Conservation (phyloP, 441 rosid species). For the Populus tomentosa region DNA sequence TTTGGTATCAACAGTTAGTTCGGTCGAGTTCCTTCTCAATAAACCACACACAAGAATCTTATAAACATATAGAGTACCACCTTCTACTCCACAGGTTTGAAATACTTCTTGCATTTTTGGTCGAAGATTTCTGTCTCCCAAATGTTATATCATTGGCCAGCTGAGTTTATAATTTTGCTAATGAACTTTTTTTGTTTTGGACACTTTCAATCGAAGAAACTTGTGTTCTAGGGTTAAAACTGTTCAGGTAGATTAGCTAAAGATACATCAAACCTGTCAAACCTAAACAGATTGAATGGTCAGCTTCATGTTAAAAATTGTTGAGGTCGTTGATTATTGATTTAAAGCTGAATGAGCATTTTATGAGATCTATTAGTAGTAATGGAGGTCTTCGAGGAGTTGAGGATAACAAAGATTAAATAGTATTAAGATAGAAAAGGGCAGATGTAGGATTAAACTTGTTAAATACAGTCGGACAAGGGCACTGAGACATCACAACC, state of each 20-base stretch:
- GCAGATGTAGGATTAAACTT: not conserved
- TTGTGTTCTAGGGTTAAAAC: not conserved
- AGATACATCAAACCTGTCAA: not conserved
- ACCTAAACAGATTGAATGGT: not conserved
- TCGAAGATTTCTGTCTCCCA: not conserved
- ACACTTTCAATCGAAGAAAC: not conserved
- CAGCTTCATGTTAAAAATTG: not conserved
- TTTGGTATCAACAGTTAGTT: not conserved
- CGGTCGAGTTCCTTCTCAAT: not conserved
- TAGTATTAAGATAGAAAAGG: not conserved
- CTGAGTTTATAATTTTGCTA: not conserved
- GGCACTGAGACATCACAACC: not conserved
- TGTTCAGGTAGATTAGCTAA: not conserved
- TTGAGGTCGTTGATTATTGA: not conserved
- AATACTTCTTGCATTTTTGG: not conserved
- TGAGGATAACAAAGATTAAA: not conserved
- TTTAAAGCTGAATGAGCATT: too few relatives aligned
- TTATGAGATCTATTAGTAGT: not conserved
- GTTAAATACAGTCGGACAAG: not conserved
- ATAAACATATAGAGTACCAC: not conserved
- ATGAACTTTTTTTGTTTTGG: not conserved
- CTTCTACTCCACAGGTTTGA: not conserved
- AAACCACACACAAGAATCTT: not conserved
- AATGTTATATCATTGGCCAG: too few relatives aligned
- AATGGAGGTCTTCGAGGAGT: not conserved